A percentile compares a stretch with the other conserved stretches of the same genome.
Evolutionary conservation across 2,329 filamentous ascomycete species (phyloP).

Genomic region (Fusarium succisae): DNA sequence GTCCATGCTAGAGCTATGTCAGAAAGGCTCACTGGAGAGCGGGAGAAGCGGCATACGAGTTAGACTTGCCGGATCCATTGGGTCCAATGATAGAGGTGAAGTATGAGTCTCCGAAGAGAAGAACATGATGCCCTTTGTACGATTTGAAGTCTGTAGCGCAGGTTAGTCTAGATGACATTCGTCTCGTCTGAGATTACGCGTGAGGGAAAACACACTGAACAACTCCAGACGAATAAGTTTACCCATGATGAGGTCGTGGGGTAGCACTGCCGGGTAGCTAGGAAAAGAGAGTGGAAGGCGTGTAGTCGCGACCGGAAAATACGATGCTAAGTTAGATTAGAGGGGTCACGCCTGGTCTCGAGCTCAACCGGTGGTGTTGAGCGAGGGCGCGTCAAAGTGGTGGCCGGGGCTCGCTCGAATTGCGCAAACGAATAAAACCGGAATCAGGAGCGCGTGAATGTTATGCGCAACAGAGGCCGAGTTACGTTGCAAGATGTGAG

Average conservation of each 20-base stretch:
- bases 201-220: constrained; percentile 72
- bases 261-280: constrained; percentile 23
- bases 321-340: constrained; percentile 10
- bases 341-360: constrained; percentile 29
- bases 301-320: constrained; percentile 8
- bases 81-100: constrained; percentile 99
- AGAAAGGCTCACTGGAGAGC: neutral
- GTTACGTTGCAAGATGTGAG: constrained; percentile 10
- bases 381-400: constrained; percentile 37
- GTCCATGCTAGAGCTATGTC: constrained; percentile 77
- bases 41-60: constrained; percentile 72
- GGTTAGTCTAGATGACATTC: constrained; percentile 23
- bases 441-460: neutral
- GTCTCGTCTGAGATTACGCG: neutral
- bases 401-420: constrained; percentile 29
- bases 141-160: constrained; percentile 88
- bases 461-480: constrained; percentile 1
- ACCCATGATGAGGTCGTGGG: constrained; percentile 73
- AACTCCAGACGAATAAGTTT: constrained; percentile 96
- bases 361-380: constrained; percentile 32
- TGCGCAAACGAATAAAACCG: constrained; percentile 15
- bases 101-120: constrained; percentile 96
- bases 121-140: constrained; percentile 94
- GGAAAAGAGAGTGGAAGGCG: neutral
- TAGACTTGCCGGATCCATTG: constrained; percentile 99